Percentiles rank a stretch among this genome's conserved stretches.
Evolutionary conservation across 306 rosid genomes (phyloP).

Genomic region (Lathyrus oleraceus): DNA sequence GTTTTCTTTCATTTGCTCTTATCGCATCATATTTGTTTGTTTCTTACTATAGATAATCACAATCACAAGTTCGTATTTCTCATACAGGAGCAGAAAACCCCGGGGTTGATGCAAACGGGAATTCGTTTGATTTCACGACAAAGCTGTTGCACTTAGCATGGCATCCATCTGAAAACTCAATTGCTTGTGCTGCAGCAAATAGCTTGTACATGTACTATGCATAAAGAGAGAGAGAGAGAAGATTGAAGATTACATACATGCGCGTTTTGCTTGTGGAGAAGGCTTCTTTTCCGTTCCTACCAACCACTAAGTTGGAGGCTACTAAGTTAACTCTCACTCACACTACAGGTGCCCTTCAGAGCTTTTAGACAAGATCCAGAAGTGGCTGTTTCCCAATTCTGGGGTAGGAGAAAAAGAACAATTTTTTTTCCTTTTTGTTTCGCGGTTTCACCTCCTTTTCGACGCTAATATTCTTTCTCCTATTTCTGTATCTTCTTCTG

Average conservation of each 20-base stretch:
- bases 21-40: background rate
- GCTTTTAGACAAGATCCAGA: constrained; percentile 48
- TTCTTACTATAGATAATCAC: background rate
- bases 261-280: constrained; percentile 58
- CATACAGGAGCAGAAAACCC: constrained; percentile 76
- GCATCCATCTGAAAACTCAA: constrained; percentile 94
- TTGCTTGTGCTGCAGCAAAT: constrained; percentile 99
- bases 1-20: constrained; percentile 28
- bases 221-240: constrained; percentile 52
- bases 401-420: constrained; percentile 50
- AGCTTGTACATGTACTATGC: constrained; percentile 99
- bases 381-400: constrained; percentile 54
- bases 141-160: constrained; percentile 98
- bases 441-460: constrained; percentile 25
- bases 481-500: constrained; percentile 48
- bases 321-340: constrained; percentile 53
- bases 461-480: constrained; percentile 47
- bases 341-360: constrained; percentile 55
- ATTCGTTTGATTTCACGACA: constrained; percentile 90
- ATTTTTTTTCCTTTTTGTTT: constrained; percentile 36
- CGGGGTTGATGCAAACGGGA: constrained; percentile 90
- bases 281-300: constrained; percentile 57
- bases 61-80: background rate
- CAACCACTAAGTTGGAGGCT: constrained; percentile 62
- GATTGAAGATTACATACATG: constrained; percentile 45